phyloP scores from a whole-genome alignment of 306 rosid species.

The Castanea crenata region DNA sequence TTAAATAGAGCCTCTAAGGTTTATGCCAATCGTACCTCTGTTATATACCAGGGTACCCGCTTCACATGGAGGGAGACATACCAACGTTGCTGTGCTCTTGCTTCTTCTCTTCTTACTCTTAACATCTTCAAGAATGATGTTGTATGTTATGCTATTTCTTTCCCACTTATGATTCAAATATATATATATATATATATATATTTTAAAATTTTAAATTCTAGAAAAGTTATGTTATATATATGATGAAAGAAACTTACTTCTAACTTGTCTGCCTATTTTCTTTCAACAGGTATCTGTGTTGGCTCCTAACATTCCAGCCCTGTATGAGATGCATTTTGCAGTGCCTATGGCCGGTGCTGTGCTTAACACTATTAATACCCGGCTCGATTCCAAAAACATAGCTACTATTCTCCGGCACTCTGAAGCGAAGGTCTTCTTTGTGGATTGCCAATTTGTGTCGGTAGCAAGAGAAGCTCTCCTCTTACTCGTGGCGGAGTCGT shows the following conservation, averaged over 20 bases:
- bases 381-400: conserved; percentile 65
- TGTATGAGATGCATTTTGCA: conserved; percentile 97
- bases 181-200: too few species aligned
- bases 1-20: conserved; percentile 58
- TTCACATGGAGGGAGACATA: conserved; percentile 84
- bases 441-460: conserved; percentile 61
- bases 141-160: conserved; percentile 37
- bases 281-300: conserved; percentile 64
- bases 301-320: conserved; percentile 90
- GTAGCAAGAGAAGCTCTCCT: conserved; percentile 60
- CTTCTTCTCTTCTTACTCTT: conserved; percentile 74
- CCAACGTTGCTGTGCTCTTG: conserved; percentile 76
- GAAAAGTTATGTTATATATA: too few species aligned
- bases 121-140: conserved; percentile 50
- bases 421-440: conserved; percentile 69
- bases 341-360: conserved; percentile 95
- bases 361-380: conserved; percentile 73
- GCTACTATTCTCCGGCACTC: conserved; percentile 79
- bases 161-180: neutral
- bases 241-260: neutral
- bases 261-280: neutral
- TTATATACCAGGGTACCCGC: conserved; percentile 52
- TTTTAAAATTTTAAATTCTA: too few species aligned
- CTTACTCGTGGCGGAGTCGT: conserved; percentile 21
- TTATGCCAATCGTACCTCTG: conserved; percentile 58